Conservation (phyloP, 306 rosid species). For the Malus sylvestris region DNA sequence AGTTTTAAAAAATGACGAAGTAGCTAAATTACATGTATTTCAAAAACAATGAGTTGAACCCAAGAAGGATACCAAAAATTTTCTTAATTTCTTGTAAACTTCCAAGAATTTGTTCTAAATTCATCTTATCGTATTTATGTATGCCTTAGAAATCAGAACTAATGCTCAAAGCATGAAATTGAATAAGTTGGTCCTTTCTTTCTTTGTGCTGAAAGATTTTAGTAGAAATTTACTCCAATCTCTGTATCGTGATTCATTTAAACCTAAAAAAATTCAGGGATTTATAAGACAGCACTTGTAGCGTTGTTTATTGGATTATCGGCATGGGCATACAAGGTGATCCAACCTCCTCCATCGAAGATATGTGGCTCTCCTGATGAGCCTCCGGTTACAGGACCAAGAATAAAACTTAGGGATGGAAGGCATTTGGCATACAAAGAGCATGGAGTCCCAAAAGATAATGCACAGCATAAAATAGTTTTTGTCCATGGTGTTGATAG, state of each 20-base stretch:
- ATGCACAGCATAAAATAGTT: slow-evolving; percentile 60
- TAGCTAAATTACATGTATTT: too few relatives aligned
- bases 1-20: too few relatives aligned
- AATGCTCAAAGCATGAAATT: background rate
- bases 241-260: slow-evolving; percentile 1
- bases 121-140: background rate
- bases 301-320: slow-evolving; percentile 53
- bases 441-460: slow-evolving; percentile 63
- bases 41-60: too few relatives aligned
- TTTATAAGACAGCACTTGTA: slow-evolving; percentile 39
- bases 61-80: too few relatives aligned
- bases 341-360: slow-evolving; percentile 67
- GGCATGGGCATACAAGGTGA: slow-evolving; percentile 74
- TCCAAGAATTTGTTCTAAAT: background rate
- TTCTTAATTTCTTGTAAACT: background rate
- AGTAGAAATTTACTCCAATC: background rate
- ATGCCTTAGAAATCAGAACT: background rate
- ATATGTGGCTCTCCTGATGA: slow-evolving; percentile 74
- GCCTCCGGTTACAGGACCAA: slow-evolving; percentile 60
- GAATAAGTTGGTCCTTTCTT: background rate
- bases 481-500: slow-evolving; percentile 44
- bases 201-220: background rate
- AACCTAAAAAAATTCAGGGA: slow-evolving; percentile 40
- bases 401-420: slow-evolving; percentile 79
- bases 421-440: slow-evolving; percentile 83